Conservation (phyloP, 306 rosid species). For the Inga oerstediana region DNA sequence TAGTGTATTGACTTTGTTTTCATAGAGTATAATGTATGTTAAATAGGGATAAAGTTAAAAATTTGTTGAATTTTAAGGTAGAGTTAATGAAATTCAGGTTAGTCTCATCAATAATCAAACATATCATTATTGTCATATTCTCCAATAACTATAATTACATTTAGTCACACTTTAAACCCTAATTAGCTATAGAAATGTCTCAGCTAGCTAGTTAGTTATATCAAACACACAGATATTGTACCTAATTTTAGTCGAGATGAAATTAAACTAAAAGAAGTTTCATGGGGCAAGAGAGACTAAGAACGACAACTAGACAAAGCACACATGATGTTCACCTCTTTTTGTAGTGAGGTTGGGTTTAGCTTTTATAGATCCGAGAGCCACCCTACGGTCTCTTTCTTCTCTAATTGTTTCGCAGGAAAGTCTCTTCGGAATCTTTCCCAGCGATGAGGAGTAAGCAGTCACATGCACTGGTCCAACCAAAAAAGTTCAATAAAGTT, state of each 20-base stretch:
- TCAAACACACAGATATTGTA: not conserved
- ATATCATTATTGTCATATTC: not conserved
- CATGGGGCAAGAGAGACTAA: not conserved
- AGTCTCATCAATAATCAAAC: not conserved
- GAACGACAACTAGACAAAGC: not conserved
- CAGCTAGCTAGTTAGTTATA: not conserved
- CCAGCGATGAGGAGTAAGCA: not conserved
- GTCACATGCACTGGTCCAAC: not conserved
- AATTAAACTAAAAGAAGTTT: not conserved
- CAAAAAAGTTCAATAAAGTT: not conserved
- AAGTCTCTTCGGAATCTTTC: not conserved
- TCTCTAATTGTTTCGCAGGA: not conserved
- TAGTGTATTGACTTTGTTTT: too few relatives aligned
- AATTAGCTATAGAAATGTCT: not conserved
- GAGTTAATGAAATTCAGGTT: not conserved
- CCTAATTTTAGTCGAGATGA: not conserved
- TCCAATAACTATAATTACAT: not conserved
- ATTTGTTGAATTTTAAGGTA: too few relatives aligned
- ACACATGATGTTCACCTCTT: not conserved
- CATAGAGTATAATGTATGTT: too few relatives aligned
- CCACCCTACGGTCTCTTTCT: not conserved
- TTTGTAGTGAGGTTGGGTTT: not conserved
- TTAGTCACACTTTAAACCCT: not conserved
- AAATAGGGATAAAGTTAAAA: too few relatives aligned
- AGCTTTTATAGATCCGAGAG: not conserved